Evolutionary conservation across 1,284 basidiomycete species (phyloP).

Genomic region (Megacollybia platyphylla): DNA sequence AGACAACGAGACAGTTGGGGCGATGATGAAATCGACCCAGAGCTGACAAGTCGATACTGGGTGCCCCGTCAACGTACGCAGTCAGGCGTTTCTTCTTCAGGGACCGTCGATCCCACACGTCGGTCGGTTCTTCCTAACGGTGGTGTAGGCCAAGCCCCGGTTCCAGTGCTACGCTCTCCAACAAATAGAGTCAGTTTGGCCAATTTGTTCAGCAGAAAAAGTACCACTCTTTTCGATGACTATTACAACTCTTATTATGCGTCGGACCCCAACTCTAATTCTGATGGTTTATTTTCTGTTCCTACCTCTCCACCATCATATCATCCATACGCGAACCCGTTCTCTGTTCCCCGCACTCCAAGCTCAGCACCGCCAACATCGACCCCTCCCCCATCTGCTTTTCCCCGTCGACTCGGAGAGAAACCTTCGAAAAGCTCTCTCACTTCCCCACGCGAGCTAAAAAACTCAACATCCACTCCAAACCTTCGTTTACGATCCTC

Average conservation of each 20-base stretch:
- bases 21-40: conserved; percentile 21
- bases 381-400: not conserved
- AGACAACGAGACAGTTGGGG: conserved; percentile 33
- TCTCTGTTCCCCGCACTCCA: not conserved
- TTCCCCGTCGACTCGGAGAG: not conserved
- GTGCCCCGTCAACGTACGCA: conserved; percentile 12
- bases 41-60: conserved; percentile 3
- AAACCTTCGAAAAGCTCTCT: not conserved
- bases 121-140: conserved; percentile 25
- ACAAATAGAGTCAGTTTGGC: conserved; percentile 27
- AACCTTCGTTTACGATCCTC: conserved; percentile 27
- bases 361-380: not conserved
- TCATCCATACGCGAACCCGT: not conserved
- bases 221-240: conserved; percentile 16
- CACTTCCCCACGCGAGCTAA: conserved; percentile 16
- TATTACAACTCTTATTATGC: conserved; percentile 27
- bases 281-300: conserved; percentile 7
- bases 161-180: conserved; percentile 18
- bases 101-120: conserved; percentile 20
- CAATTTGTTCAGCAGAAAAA: conserved; percentile 30
- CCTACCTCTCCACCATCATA: conserved; percentile 7
- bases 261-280: conserved; percentile 10
- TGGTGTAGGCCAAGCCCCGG: conserved; percentile 49
- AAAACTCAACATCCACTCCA: conserved; percentile 47
- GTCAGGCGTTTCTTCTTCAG: conserved; percentile 22